phyloP scores from a whole-genome alignment of 1,284 basidiomycete species.

The Schizopora paradoxa region DNA sequence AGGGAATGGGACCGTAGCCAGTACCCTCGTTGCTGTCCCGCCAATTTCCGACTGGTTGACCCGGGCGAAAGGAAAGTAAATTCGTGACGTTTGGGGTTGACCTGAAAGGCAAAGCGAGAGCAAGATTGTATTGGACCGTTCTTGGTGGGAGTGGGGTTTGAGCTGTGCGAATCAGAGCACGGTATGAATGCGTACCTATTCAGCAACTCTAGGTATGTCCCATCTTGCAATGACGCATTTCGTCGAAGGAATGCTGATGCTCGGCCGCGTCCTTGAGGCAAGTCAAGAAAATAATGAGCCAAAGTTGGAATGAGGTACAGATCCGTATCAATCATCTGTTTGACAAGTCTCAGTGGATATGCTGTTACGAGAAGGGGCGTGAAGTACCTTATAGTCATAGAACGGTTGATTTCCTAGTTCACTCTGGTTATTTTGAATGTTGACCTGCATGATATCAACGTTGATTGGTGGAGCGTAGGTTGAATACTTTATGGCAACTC shows the following conservation, averaged over 20 bases:
- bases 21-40: constrained; percentile 43
- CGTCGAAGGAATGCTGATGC: constrained; percentile 23
- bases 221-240: constrained; percentile 33
- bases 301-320: constrained; percentile 38
- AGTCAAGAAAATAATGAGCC: constrained; percentile 36
- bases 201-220: constrained; percentile 33
- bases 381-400: constrained; percentile 36
- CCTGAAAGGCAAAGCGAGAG: constrained; percentile 31
- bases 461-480: background rate
- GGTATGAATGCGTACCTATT: constrained; percentile 24
- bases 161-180: constrained; percentile 26
- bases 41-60: constrained; percentile 42
- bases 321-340: constrained; percentile 21
- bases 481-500: background rate
- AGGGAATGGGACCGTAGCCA: constrained; percentile 42
- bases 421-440: constrained; percentile 33
- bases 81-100: constrained; percentile 25
- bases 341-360: background rate
- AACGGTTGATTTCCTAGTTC: constrained; percentile 34
- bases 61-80: constrained; percentile 31
- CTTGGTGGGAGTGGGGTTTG: constrained; percentile 9
- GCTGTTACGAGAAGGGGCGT: constrained; percentile 1
- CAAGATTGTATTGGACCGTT: constrained; percentile 24
- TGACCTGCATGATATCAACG: constrained; percentile 23
- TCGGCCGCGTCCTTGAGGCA: constrained; percentile 29